phyloP scores from a whole-genome alignment of 1,139 yeast genomes.

The Debaryomycetaceae sp. region DNA sequence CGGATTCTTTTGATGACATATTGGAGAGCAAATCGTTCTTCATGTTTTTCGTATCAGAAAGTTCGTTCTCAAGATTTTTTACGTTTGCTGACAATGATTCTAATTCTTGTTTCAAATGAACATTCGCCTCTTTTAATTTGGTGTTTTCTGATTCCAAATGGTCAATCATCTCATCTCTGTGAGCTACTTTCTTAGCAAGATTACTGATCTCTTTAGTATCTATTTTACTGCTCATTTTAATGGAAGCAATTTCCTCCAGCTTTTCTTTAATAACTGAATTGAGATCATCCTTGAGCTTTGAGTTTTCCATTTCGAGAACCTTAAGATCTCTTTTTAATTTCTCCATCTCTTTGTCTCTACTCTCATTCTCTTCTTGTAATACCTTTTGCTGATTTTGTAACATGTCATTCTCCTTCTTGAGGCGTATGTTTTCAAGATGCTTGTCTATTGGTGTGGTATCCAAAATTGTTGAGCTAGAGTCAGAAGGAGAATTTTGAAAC shows the following conservation, averaged over 20 bases:
- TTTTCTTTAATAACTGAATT: constrained; percentile 5
- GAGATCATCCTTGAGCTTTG: constrained; percentile 8
- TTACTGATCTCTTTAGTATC: constrained; percentile 25
- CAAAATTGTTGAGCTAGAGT: constrained; percentile 17
- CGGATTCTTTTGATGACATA: constrained; percentile 61
- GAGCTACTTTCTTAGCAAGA: constrained; percentile 19
- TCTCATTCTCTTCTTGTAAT: constrained; percentile 5
- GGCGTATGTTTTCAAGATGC: constrained; percentile 41
- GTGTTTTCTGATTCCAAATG: constrained; percentile 27
- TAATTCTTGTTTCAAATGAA: constrained; percentile 13
- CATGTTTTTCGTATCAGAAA: constrained; percentile 37
- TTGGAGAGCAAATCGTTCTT: constrained; percentile 65
- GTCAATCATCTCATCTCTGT: constrained; percentile 27
- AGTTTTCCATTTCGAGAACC: constrained; percentile 1
- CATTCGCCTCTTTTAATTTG: constrained; percentile 11
- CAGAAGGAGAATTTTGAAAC: constrained; percentile 3
- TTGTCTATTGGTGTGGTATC: constrained; percentile 43
- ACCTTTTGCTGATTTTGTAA: constrained; percentile 4
- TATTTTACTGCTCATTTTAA: constrained; percentile 16
- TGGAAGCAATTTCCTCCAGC: constrained; percentile 7
- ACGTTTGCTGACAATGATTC: constrained; percentile 11
- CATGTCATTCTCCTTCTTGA: constrained; percentile 26
- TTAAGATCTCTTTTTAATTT: constrained; percentile 6
- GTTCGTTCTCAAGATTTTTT: constrained; percentile 19
- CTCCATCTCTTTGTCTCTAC: constrained; percentile 7